A percentile compares a stretch with the other conserved stretches of the same genome.
phyloP scores from a whole-genome alignment of 306 rosid species.

The Cucurbita ficifolia region DNA sequence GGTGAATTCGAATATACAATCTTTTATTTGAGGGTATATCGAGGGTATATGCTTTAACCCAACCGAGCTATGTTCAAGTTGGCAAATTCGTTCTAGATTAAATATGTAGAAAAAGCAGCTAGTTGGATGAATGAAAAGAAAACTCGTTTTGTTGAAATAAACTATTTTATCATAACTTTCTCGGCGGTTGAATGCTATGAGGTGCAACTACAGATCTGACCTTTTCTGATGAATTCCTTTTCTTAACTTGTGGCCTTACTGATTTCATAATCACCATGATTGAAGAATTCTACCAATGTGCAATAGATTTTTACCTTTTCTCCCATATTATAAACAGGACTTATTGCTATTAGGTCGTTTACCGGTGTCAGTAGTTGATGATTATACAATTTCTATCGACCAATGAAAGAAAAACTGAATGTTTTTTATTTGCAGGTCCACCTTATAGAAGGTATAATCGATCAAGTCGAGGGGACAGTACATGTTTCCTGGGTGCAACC shows the following conservation, averaged over 20 bases:
- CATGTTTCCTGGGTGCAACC: conserved; percentile 99
- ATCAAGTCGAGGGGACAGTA: conserved; percentile 88
- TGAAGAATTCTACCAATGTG: too few relatives aligned
- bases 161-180: neutral
- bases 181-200: neutral
- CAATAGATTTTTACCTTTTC: too few relatives aligned
- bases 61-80: neutral
- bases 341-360: too few relatives aligned
- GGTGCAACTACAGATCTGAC: neutral
- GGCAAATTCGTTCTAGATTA: neutral
- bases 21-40: too few relatives aligned
- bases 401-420: neutral
- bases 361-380: neutral
- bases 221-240: neutral
- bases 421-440: conserved; percentile 51
- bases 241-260: neutral
- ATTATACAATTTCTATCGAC: too few relatives aligned
- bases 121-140: neutral
- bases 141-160: neutral
- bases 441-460: conserved; percentile 91
- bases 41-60: neutral
- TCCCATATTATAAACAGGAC: too few relatives aligned
- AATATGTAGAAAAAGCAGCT: neutral
- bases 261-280: neutral
- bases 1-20: too few relatives aligned